Conservation (phyloP, 2,329 filamentous ascomycete genomes). For the Sporothrix brunneoviolacea region DNA sequence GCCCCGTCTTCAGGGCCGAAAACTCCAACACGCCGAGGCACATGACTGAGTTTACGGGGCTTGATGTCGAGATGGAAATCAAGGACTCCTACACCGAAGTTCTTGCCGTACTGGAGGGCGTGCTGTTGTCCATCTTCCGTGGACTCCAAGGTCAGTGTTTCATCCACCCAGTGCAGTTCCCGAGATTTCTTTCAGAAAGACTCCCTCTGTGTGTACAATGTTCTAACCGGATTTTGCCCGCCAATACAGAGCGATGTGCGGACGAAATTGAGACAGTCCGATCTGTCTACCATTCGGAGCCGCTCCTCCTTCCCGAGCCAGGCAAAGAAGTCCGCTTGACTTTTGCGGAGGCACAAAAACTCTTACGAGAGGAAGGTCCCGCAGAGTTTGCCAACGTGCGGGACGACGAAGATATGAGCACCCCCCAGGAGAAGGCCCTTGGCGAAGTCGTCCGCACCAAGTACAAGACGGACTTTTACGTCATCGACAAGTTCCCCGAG, state of each 20-base stretch:
- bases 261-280: constrained; percentile 68
- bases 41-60: constrained; percentile 82
- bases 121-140: constrained; percentile 73
- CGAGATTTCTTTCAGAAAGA: too few species aligned
- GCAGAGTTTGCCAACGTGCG: constrained; percentile 59
- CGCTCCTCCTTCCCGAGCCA: constrained; percentile 66
- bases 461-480: constrained; percentile 92
- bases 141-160: too few species aligned
- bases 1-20: constrained; percentile 80
- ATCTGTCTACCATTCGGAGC: constrained; percentile 67
- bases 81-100: constrained; percentile 73
- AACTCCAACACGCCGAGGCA: constrained; percentile 78
- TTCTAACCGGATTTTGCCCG: too few species aligned
- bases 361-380: constrained; percentile 69
- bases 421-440: constrained; percentile 77
- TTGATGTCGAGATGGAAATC: constrained; percentile 88
- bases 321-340: constrained; percentile 71
- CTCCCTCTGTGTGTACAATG: too few species aligned
- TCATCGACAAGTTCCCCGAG: constrained; percentile 93
- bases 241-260: constrained; percentile 56
- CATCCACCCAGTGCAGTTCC: too few species aligned
- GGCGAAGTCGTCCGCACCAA: constrained; percentile 81
- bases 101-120: constrained; percentile 61
- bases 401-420: constrained; percentile 74
- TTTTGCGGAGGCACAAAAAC: constrained; percentile 70